Evolutionary conservation across 176 grass and related monocot genomes (phyloP).

Genomic region (Oryza coarctata): DNA sequence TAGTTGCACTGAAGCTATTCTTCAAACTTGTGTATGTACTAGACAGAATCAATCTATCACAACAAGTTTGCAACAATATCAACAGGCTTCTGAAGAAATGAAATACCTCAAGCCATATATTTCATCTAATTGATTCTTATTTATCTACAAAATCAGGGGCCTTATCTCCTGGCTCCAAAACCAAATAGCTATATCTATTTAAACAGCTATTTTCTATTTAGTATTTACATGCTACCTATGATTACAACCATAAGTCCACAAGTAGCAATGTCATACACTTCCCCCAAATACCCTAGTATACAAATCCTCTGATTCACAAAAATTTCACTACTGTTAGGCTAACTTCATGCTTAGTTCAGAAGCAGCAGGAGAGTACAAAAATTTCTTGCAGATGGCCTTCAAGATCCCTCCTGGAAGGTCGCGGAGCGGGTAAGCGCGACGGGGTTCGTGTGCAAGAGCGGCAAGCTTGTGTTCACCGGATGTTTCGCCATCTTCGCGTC

Average conservation of each 20-base stretch:
- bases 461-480: conserved; percentile 23
- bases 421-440: conserved; percentile 60
- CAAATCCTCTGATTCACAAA: conserved; percentile 51
- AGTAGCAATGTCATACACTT: conserved; percentile 20
- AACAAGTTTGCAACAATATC: neutral
- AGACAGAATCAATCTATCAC: neutral
- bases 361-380: neutral
- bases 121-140: neutral
- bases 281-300: conserved; percentile 19
- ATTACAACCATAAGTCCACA: conserved; percentile 29
- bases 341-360: neutral
- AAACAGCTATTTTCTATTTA: neutral
- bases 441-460: conserved; percentile 59
- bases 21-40: neutral
- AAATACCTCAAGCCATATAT: conserved; percentile 35
- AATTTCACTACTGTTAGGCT: conserved; percentile 38
- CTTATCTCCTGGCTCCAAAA: conserved; percentile 29
- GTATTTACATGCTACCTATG: conserved; percentile 17
- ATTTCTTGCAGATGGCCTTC: conserved; percentile 14
- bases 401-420: conserved; percentile 73
- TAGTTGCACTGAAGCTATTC: no score
- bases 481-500: conserved; percentile 25
- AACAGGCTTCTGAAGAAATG: conserved; percentile 26
- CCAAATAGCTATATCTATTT: conserved; percentile 43
- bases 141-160: conserved; percentile 34